Percentiles rank a stretch among this genome's conserved stretches.
These are phyloP conservation scores for Phlebiopsis gigantea DNA, from an alignment of 768 basidiomycete species.

Conservation along the genomic window DNA sequence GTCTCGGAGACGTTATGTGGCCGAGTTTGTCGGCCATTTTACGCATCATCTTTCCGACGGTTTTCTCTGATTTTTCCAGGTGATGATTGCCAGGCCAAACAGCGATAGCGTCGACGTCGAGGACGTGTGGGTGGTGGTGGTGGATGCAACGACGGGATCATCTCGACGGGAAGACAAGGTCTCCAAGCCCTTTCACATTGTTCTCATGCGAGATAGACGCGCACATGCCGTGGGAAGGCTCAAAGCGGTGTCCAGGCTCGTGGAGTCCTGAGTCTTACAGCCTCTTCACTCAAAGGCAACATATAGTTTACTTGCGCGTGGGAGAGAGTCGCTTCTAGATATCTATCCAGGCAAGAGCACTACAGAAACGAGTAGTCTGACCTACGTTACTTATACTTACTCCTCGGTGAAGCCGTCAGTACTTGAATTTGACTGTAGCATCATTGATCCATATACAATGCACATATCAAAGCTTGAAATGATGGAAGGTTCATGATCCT, in stretches of 20 bases:
- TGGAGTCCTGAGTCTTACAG: background rate
- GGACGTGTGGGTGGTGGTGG: constrained; percentile 2
- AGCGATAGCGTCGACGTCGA: constrained; percentile 5
- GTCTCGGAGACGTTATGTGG: constrained; percentile 21
- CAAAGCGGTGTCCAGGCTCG: background rate
- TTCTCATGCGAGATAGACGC: constrained; percentile 1
- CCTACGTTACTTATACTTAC: too few relatives aligned
- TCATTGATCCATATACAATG: too few relatives aligned
- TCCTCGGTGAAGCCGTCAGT: too few relatives aligned
- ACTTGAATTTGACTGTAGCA: too few relatives aligned
- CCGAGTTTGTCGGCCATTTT: constrained; percentile 29
- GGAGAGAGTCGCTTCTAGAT: too few relatives aligned
- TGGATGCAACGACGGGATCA: constrained; percentile 1
- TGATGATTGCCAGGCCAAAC: background rate
- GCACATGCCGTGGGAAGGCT: background rate
- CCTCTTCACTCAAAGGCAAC: too few relatives aligned
- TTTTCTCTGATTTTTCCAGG: background rate
- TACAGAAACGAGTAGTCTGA: too few relatives aligned
- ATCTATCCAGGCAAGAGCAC: too few relatives aligned
- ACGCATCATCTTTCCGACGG: constrained; percentile 26
- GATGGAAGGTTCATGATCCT: too few relatives aligned
- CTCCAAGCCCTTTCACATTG: background rate
- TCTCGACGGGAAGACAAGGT: constrained; percentile 1
- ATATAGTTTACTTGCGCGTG: too few relatives aligned
- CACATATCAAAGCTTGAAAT: too few relatives aligned